phyloP scores from a whole-genome alignment of 352 stramenopile genomes.

The Pythium biforme region DNA sequence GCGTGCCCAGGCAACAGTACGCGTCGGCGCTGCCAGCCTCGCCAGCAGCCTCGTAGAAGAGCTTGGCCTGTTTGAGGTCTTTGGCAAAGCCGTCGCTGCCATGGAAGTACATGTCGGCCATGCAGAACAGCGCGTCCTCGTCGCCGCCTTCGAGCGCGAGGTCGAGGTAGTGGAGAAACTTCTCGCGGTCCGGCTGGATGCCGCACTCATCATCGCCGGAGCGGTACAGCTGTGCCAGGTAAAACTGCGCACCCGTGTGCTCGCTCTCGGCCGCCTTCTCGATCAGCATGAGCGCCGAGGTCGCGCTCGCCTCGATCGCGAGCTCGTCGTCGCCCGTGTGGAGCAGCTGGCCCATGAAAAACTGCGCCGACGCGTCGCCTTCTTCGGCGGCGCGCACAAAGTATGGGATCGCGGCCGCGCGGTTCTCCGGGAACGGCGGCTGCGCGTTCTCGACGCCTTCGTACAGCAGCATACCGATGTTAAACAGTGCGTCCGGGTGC shows the following conservation, averaged over 20 bases:
- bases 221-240: constrained; percentile 85
- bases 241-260: constrained; percentile 77
- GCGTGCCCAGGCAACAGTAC: constrained; percentile 74
- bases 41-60: constrained; percentile 72
- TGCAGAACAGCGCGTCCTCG: constrained; percentile 78
- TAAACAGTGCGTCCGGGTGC: constrained; percentile 82
- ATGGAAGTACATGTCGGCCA: constrained; percentile 86
- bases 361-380: constrained; percentile 77
- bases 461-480: constrained; percentile 78
- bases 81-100: constrained; percentile 73
- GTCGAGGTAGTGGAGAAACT: constrained; percentile 69
- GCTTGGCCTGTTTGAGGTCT: constrained; percentile 62
- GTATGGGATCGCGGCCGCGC: constrained; percentile 62
- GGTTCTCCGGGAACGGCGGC: constrained; percentile 59
- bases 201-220: constrained; percentile 59
- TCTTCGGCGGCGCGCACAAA: constrained; percentile 76
- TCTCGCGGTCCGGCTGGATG: constrained; percentile 44
- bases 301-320: constrained; percentile 57
- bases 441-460: constrained; percentile 72
- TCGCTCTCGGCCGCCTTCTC: constrained; percentile 64
- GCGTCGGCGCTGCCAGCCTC: constrained; percentile 66
- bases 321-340: constrained; percentile 74
- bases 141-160: constrained; percentile 59
- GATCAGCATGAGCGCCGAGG: constrained; percentile 73
- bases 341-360: constrained; percentile 84